Base-by-base conservation (phyloP, 2,329 filamentous ascomycete species). In the Diplocarpon mali region DNA sequence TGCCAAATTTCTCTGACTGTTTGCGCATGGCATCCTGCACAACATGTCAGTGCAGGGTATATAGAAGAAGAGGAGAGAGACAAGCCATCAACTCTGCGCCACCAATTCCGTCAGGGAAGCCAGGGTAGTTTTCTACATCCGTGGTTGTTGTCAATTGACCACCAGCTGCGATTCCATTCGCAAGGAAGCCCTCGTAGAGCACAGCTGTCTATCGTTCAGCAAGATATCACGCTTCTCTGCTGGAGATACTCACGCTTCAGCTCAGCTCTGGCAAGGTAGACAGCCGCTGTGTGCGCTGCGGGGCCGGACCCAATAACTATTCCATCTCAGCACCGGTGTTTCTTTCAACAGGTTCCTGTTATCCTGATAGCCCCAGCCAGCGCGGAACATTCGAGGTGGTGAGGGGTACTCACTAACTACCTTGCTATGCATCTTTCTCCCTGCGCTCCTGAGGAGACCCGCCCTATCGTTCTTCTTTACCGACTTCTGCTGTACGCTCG, bases 61-160 rank as follows among this genome's bases (percentile, higher is more conserved):
- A 10, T 35, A 15, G 6, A 10, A 11, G n/a, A 29, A 16, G 11
- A 14, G 27, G 7, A 30, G 11, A 20, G 20, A 15, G 2, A 39
- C 27, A 14, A 46, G 56, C 57, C 92, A 98, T 98, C 55, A 98
- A 72, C 61, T 87, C 83, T 45, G 76, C 68, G 55, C 92, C 92
- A 67, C 87, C 84, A 64, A 98, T 88, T 52, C 83, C 85, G 58
- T 85, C 77, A 60, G 85, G 84, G 70, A 96, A 98, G 38, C 92
- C 92, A 20, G 92, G 92, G 68, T 83, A 98, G 76, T 98, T 98
- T 73, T 98, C 92, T 48, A 98, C 80, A 57, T 98, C 93, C 60
- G 94, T 96, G 44, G 92, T 98, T 20, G 93, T 98, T 44, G 93
- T 98, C 57, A 98, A 75, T 73, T 98, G 92, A 46, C 92, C 92